phyloP scores from a whole-genome alignment of 1,284 basidiomycete species.

The Microbotryomycetes sp. region DNA sequence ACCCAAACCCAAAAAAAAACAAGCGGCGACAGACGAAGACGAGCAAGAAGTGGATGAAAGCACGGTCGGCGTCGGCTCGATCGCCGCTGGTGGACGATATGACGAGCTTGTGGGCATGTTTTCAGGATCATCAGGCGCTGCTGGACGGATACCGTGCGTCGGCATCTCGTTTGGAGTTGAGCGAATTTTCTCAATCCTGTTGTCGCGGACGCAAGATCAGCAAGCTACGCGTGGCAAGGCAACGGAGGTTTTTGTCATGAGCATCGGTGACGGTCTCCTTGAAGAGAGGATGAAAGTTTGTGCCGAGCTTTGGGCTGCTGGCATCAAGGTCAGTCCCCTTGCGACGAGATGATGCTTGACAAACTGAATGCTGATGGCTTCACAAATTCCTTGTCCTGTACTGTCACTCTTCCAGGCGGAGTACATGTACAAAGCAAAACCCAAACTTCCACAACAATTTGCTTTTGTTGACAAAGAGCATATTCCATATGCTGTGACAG shows the following conservation, averaged over 20 bases:
- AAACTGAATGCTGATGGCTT: too few relatives aligned
- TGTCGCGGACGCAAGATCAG: constrained; percentile 64
- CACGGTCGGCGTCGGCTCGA: constrained; percentile 89
- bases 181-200: constrained; percentile 88
- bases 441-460: constrained; percentile 80
- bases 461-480: constrained; percentile 85
- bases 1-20: constrained; percentile 51
- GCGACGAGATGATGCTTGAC: constrained; percentile 22
- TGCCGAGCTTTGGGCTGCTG: constrained; percentile 73
- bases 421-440: constrained; percentile 87
- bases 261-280: constrained; percentile 81
- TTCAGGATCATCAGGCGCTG: constrained; percentile 60
- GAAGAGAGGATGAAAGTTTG: constrained; percentile 79
- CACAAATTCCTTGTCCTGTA: neutral
- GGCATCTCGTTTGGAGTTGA: constrained; percentile 92
- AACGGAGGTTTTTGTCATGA: constrained; percentile 91
- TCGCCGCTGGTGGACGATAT: constrained; percentile 94
- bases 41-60: constrained; percentile 91
- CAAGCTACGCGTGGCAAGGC: constrained; percentile 74
- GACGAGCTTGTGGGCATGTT: constrained; percentile 97
- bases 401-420: constrained; percentile 58
- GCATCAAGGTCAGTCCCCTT: constrained; percentile 94
- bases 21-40: constrained; percentile 52
- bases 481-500: constrained; percentile 82
- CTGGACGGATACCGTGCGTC: constrained; percentile 70